Conservation (phyloP, 805 yeast species). For the Kluyveromyces aestuarii region DNA sequence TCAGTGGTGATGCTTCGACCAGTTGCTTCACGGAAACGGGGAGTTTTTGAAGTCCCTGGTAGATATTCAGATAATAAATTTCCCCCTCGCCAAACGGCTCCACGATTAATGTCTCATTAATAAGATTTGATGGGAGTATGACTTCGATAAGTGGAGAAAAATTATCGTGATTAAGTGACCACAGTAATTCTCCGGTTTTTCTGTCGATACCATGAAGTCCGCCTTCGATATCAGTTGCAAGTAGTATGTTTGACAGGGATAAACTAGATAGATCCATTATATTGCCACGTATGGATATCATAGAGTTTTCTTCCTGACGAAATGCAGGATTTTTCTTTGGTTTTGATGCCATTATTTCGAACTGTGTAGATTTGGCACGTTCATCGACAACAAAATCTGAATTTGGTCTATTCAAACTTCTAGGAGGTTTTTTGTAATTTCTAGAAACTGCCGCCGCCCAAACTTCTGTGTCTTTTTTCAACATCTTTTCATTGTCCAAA, state of each 20-base stretch:
- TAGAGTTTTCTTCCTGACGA: not conserved
- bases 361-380: not conserved
- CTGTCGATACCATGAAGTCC: conserved; percentile 74
- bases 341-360: not conserved
- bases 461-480: not conserved
- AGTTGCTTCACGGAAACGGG: conserved; percentile 75
- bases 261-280: not conserved
- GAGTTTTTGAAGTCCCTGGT: conserved; percentile 64
- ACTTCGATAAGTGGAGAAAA: conserved; percentile 19
- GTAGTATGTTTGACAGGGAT: conserved; percentile 29
- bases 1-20: conserved; percentile 78
- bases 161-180: conserved; percentile 58
- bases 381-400: not conserved
- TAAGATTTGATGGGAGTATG: conserved; percentile 10
- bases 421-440: not conserved
- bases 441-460: not conserved
- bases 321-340: not conserved
- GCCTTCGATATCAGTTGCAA: conserved; percentile 82
- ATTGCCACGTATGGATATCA: conserved; percentile 2
- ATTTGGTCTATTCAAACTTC: not conserved
- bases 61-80: conserved; percentile 68
- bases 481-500: not conserved
- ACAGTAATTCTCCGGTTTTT: conserved; percentile 59
- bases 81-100: conserved; percentile 86
- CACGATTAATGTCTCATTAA: conserved; percentile 62